These are phyloP conservation scores for Musa acuminata DNA, from an alignment of 176 grass and related monocot species.

Conservation along the genomic window DNA sequence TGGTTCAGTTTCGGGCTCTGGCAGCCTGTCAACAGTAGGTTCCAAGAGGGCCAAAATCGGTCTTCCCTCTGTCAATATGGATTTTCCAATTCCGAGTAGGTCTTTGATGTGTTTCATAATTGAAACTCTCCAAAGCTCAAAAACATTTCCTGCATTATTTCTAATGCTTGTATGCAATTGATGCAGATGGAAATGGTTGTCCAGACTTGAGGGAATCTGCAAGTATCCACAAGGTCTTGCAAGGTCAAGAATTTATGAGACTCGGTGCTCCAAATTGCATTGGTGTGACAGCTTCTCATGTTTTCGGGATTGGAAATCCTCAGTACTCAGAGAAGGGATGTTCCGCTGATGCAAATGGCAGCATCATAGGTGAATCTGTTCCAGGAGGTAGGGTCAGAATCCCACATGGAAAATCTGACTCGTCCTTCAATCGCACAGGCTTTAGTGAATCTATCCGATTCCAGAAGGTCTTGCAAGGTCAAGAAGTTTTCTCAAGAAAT, in stretches of 20 bases:
- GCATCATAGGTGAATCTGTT: conserved; percentile 21
- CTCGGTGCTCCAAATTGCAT: conserved; percentile 36
- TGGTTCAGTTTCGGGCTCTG: conserved; percentile 43
- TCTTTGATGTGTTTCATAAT: conserved; percentile 20
- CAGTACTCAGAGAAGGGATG: conserved; percentile 37
- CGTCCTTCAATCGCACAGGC: conserved; percentile 57
- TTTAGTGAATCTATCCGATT: conserved; percentile 84
- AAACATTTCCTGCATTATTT: not conserved
- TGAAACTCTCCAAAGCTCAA: not conserved
- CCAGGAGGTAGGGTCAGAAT: conserved; percentile 29
- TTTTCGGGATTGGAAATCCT: conserved; percentile 32
- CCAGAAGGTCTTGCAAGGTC: conserved; percentile 99
- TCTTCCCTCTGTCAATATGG: conserved; percentile 31
- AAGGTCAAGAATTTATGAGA: conserved; percentile 98
- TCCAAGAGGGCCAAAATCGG: conserved; percentile 68
- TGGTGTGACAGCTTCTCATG: conserved; percentile 38
- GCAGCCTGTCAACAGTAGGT: conserved; percentile 22
- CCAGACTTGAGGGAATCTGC: conserved; percentile 50
- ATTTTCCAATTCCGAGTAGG: conserved; percentile 50
- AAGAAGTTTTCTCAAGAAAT: conserved; percentile 62
- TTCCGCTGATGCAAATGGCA: conserved; percentile 30
- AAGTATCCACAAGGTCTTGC: conserved; percentile 98
- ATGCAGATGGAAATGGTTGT: conserved; percentile 64
- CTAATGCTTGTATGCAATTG: conserved; percentile 9
- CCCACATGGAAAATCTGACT: conserved; percentile 45